Base-by-base conservation (phyloP, 345 rosid genomes). In the thale cress (Arabidopsis thaliana) region DNA sequence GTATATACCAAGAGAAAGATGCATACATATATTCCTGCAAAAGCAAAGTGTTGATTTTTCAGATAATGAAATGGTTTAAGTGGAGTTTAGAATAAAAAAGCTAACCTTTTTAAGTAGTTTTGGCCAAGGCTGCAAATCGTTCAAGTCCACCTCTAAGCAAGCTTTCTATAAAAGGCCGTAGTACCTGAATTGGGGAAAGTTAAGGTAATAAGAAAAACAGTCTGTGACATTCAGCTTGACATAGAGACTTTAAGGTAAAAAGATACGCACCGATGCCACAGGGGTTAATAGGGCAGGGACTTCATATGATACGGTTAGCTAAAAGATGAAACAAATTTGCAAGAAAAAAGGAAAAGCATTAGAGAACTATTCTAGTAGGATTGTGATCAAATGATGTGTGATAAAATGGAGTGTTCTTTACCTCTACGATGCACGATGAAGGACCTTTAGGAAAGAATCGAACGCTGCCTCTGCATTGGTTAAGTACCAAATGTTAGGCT, bases 301-400 rank as follows among this genome's bases (percentile, higher is more conserved):
- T 81, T 95, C 97, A 45, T 95, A 95, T 44, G 99, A 90, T 65
- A 92, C 91, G 0, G 96, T 95, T 49, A 95, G 88, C 99, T 95
- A 89, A 55, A 81, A 81, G 53, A 65, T 13, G 10, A 2, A 40
- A 40, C 32, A 51, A 55, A 33, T 16, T 16, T 7, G 7, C 25
- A 59, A 28, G 2, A 5, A 49, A 49, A 7, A 24, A 1, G 25
- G 8, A 53, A 12, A 62, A 52, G 37, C 9, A 45, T 70, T 7
- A 55, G 55, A 55, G 16, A 46, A 13, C 1, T 6, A 20, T 48
- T 40, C 46, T 1, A 20, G 2, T 36, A 41, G 70, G 44, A 33
- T 2, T 2, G 3, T 1, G 30, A 69, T 59, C 14, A 59, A 2
- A 46, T 50, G 30, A 58, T 59, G 52, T 7, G 46, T 78, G 8